Percentiles rank a stretch among this genome's conserved stretches.
Evolutionary conservation across 257 asterid species (phyloP).

Genomic region (Thymus quinquecostatus): DNA sequence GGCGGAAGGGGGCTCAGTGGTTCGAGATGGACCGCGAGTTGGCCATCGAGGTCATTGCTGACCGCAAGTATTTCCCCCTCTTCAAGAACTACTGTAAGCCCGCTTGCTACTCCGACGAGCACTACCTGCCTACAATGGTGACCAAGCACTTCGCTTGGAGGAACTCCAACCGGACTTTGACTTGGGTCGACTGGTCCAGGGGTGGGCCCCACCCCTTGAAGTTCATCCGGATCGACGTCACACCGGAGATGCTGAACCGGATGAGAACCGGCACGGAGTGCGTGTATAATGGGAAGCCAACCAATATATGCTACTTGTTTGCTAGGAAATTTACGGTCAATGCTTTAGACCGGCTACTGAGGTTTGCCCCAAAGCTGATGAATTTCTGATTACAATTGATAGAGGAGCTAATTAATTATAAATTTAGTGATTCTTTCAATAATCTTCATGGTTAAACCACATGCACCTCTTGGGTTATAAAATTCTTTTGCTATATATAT

Average conservation of each 20-base stretch:
- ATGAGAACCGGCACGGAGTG: slow-evolving; percentile 49
- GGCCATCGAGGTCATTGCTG: slow-evolving; percentile 52
- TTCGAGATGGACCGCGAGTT: slow-evolving; percentile 59
- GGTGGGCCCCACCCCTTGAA: slow-evolving; percentile 79
- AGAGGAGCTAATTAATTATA: no score
- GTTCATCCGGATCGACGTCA: slow-evolving; percentile 44
- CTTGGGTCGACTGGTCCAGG: slow-evolving; percentile 90
- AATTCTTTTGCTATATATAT: no score
- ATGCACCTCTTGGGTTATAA: no score
- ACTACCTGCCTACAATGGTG: slow-evolving; percentile 67
- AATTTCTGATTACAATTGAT: slow-evolving; percentile 23
- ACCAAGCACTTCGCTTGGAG: slow-evolving; percentile 44
- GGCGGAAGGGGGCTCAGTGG: slow-evolving; percentile 88
- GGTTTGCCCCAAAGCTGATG: slow-evolving; percentile 57
- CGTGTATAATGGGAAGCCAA: slow-evolving; percentile 54
- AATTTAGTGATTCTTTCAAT: no score
- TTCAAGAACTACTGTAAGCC: slow-evolving; percentile 60
- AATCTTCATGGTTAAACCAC: no score
- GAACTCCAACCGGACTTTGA: slow-evolving; percentile 59
- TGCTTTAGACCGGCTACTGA: slow-evolving; percentile 58
- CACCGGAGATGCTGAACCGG: slow-evolving; percentile 43
- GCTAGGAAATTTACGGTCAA: slow-evolving; percentile 67
- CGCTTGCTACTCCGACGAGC: slow-evolving; percentile 78
- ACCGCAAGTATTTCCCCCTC: slow-evolving; percentile 31
- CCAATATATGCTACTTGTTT: slow-evolving; percentile 60